Conservation (phyloP, 2,329 filamentous ascomycete genomes). For the Drechslerella stenobrocha region DNA sequence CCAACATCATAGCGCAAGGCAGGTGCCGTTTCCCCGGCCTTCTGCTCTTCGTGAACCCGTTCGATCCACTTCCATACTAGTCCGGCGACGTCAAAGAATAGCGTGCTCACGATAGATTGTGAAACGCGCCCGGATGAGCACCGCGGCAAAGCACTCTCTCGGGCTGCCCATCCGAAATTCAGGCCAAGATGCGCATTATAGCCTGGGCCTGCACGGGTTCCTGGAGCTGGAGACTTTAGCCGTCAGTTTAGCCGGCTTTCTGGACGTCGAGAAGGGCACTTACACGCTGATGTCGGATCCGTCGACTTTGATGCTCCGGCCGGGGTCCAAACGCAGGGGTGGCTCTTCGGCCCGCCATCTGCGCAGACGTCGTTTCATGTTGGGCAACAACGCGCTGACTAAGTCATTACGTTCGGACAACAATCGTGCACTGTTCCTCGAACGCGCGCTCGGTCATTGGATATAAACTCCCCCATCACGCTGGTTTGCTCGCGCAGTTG, state of each 20-base stretch:
- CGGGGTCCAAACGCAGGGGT: constrained; percentile 43
- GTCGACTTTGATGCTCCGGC: constrained; percentile 17
- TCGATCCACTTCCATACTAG: neutral
- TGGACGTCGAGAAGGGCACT: neutral
- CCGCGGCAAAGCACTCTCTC: too few species aligned
- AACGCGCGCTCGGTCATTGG: too few species aligned
- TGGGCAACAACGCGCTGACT: neutral
- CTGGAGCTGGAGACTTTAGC: constrained; percentile 20
- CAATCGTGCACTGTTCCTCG: too few species aligned
- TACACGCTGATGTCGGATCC: neutral
- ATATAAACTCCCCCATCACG: neutral
- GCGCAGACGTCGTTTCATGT: constrained; percentile 45
- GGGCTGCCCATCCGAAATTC: constrained; percentile 42
- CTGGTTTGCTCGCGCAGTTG: too few species aligned
- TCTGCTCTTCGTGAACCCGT: neutral
- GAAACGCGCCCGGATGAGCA: neutral
- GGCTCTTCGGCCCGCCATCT: constrained; percentile 47
- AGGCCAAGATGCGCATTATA: constrained; percentile 14
- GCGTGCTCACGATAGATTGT: neutral
- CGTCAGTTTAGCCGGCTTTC: constrained; percentile 35
- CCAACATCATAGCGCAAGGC: neutral
- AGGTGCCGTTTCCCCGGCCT: constrained; percentile 36
- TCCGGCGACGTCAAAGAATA: neutral
- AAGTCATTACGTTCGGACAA: neutral
- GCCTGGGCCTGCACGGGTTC: constrained; percentile 20